Evolutionary conservation across 306 rosid genomes (phyloP).

Genomic region (Fragaria iinumae): DNA sequence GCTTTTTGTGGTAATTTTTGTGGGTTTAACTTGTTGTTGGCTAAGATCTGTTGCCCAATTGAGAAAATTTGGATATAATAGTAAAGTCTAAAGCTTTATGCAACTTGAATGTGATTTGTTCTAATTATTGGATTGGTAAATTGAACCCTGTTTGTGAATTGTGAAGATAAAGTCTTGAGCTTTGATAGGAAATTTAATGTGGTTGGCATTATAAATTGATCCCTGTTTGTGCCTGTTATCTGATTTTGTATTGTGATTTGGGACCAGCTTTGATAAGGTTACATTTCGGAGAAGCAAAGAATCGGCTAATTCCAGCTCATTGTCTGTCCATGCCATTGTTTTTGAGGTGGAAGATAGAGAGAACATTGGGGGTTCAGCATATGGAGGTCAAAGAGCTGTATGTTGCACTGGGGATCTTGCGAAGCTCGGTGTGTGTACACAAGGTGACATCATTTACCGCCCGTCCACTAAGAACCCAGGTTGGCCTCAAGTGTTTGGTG

Average conservation of each 20-base stretch:
- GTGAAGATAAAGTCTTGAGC: not conserved
- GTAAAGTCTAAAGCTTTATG: not conserved
- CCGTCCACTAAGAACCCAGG: conserved; percentile 57
- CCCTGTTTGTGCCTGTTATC: conserved; percentile 17
- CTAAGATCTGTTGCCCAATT: conserved; percentile 4
- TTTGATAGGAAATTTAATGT: not conserved
- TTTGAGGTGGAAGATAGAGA: conserved; percentile 98
- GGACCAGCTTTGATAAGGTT: conserved; percentile 79
- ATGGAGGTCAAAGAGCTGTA: conserved; percentile 98
- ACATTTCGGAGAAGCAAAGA: conserved; percentile 65
- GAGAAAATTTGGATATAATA: not conserved
- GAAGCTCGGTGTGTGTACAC: conserved; percentile 74
- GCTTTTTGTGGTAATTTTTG: not conserved
- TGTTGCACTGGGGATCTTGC: conserved; percentile 95
- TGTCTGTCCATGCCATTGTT: conserved; percentile 69
- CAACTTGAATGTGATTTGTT: not conserved
- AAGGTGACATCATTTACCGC: conserved; percentile 82
- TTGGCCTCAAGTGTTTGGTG: conserved; percentile 82
- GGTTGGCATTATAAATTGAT: not conserved
- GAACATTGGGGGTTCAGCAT: conserved; percentile 90
- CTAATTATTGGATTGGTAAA: not conserved
- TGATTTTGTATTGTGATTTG: conserved; percentile 26
- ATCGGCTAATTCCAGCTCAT: conserved; percentile 66
- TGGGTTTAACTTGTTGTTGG: not conserved
- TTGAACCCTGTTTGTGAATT: not conserved